These are phyloP conservation scores for Aspergillus texensis DNA, from an alignment of 2,329 filamentous ascomycete species.

Conservation along the genomic window DNA sequence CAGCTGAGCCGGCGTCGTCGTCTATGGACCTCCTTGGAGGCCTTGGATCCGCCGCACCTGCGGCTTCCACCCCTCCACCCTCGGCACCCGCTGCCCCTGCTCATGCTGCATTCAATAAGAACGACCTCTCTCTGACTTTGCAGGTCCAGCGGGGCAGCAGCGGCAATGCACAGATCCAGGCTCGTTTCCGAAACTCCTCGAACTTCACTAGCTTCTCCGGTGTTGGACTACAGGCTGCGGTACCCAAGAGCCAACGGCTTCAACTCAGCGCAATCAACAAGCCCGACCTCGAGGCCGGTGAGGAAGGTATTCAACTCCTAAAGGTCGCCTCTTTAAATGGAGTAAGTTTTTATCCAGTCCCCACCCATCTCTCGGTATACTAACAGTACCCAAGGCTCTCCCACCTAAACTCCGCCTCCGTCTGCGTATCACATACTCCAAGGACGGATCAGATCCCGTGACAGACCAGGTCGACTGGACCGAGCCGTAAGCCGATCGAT, in stretches of 20 bases:
- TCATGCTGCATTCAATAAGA: conserved; percentile 80
- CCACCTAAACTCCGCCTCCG: conserved; percentile 73
- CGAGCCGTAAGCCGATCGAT: conserved; percentile 59
- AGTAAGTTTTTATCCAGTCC: conserved; percentile 62
- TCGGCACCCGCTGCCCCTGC: conserved; percentile 53
- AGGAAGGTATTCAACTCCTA: conserved; percentile 89
- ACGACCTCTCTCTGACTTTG: conserved; percentile 79
- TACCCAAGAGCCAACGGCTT: conserved; percentile 93
- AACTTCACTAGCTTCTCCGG: conserved; percentile 66
- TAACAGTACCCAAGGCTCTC: conserved; percentile 61
- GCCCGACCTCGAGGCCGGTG: conserved; percentile 71
- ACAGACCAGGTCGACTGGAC: conserved; percentile 97
- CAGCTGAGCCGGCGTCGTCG: conserved; percentile 48
- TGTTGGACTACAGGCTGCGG: conserved; percentile 88
- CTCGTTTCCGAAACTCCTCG: conserved; percentile 79
- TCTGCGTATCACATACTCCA: conserved; percentile 79
- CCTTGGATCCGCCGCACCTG: conserved; percentile 52
- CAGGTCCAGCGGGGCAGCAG: conserved; percentile 73
- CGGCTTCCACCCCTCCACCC: conserved; percentile 52
- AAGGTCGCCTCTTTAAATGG: conserved; percentile 81
- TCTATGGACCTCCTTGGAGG: conserved; percentile 39
- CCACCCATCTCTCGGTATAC: conserved; percentile 24
- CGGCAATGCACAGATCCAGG: conserved; percentile 77
- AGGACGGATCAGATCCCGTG: conserved; percentile 69
- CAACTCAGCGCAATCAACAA: conserved; percentile 89